Evolutionary conservation across 1,139 yeast genomes (phyloP).

Genomic region (Pichia sp.): DNA sequence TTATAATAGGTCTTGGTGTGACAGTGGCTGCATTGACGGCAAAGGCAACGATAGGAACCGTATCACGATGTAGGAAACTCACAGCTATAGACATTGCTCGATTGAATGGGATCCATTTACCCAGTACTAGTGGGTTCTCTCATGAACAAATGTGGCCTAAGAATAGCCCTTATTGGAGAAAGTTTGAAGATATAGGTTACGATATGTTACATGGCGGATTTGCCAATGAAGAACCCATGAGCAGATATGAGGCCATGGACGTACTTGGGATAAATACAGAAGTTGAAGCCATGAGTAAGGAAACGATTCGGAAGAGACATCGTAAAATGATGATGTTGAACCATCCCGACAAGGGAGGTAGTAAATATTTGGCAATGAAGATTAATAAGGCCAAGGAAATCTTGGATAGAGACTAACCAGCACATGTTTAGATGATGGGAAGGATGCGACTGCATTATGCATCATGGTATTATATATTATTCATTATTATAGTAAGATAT

Average conservation of each 20-base stretch:
- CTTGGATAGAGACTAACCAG: constrained; percentile 43
- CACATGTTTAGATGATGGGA: too few relatives aligned
- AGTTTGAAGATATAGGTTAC: constrained; percentile 31
- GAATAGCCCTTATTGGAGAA: constrained; percentile 9
- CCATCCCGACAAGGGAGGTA: constrained; percentile 78
- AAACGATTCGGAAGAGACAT: constrained; percentile 51
- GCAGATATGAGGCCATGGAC: constrained; percentile 52
- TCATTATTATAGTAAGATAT: too few relatives aligned
- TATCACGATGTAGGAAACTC: constrained; percentile 35
- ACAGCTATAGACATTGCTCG: constrained; percentile 53
- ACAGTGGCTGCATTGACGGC: constrained; percentile 47
- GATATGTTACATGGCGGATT: constrained; percentile 39
- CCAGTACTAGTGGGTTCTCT: neutral
- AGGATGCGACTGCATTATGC: too few relatives aligned
- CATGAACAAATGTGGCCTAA: constrained; percentile 17
- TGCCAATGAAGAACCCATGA: constrained; percentile 36
- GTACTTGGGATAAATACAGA: constrained; percentile 50
- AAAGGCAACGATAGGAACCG: constrained; percentile 43
- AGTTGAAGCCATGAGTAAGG: constrained; percentile 24
- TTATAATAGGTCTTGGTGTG: constrained; percentile 50
- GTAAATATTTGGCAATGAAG: constrained; percentile 62
- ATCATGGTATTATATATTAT: too few relatives aligned
- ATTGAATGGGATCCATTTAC: constrained; percentile 32
- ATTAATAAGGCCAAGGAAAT: constrained; percentile 70
- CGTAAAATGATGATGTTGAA: constrained; percentile 57